Percentiles rank a stretch among this genome's conserved stretches.
These are phyloP conservation scores for Striga asiatica DNA, from an alignment of 257 asterid species.

Conservation along the genomic window DNA sequence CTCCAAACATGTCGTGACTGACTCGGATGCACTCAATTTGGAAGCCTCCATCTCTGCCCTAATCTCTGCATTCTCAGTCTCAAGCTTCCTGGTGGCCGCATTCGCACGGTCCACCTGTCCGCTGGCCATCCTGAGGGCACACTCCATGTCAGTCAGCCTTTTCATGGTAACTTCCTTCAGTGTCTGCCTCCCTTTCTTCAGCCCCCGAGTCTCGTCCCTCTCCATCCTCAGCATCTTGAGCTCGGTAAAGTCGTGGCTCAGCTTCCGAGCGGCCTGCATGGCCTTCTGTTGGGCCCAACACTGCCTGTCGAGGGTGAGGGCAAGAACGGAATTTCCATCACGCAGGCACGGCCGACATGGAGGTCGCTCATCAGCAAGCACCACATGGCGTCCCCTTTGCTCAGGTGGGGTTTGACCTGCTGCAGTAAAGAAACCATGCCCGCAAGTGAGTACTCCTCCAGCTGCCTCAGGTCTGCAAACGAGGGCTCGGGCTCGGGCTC, in stretches of 20 bases:
- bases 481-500: conserved; percentile 35
- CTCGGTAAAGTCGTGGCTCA: conserved; percentile 79
- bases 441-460: conserved; percentile 70
- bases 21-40: conserved; percentile 88
- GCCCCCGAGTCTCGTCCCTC: conserved; percentile 68
- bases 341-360: conserved; percentile 77
- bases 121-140: conserved; percentile 68
- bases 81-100: conserved; percentile 70
- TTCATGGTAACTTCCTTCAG: conserved; percentile 58
- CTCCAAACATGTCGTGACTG: conserved; percentile 55
- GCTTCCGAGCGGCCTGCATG: conserved; percentile 93
- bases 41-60: conserved; percentile 94
- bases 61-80: conserved; percentile 76
- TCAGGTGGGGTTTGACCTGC: conserved; percentile 70
- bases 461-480: conserved; percentile 63
- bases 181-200: conserved; percentile 63
- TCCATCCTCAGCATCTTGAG: conserved; percentile 80
- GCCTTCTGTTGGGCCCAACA: conserved; percentile 96
- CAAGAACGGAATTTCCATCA: conserved; percentile 65
- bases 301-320: conserved; percentile 30
- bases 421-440: conserved; percentile 90
- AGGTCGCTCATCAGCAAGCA: conserved; percentile 85
- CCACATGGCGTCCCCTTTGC: conserved; percentile 92
- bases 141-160: conserved; percentile 75
- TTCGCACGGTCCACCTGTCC: conserved; percentile 80